phyloP scores from a whole-genome alignment of 192 early-diverging fungal species.

The Endogone sp. region DNA sequence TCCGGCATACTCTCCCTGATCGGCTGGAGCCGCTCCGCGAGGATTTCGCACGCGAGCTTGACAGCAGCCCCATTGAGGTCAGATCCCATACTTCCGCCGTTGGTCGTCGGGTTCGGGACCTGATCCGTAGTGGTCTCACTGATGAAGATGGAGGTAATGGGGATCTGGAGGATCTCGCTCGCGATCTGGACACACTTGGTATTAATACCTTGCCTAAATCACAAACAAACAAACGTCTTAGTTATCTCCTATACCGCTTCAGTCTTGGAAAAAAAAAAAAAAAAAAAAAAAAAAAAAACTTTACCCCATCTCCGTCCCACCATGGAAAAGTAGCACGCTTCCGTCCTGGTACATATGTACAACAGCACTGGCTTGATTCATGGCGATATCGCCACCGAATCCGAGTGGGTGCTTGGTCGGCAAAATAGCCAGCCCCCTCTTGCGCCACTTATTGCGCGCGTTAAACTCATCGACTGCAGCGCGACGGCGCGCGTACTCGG shows the following conservation, averaged over 20 bases:
- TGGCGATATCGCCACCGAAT: constrained; percentile 58
- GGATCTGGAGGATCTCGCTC: constrained; percentile 74
- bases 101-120: not conserved
- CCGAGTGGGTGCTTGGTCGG: constrained; percentile 86
- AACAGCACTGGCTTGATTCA: constrained; percentile 83
- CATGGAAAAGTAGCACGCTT: constrained; percentile 76
- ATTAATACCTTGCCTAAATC: constrained; percentile 67
- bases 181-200: constrained; percentile 87
- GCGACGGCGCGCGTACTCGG: constrained; percentile 49
- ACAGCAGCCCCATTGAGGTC: constrained; percentile 73
- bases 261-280: too few relatives aligned
- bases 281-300: too few relatives aligned
- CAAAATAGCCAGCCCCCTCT: constrained; percentile 73
- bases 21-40: constrained; percentile 68
- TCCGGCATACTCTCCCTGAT: constrained; percentile 56
- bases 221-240: too few relatives aligned
- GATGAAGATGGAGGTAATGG: constrained; percentile 13
- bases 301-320: constrained; percentile 86
- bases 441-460: constrained; percentile 62
- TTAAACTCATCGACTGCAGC: constrained; percentile 65
- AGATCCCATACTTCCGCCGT: not conserved
- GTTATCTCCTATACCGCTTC: too few relatives aligned
- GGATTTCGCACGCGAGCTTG: constrained; percentile 69
- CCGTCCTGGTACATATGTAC: constrained; percentile 87
- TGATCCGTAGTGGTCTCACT: not conserved